Evolutionary conservation across 1,139 yeast genomes (phyloP), one percentile per base, ranked within the genome.

Genomic region (Zygosaccharomyces pseudobailii): DNA sequence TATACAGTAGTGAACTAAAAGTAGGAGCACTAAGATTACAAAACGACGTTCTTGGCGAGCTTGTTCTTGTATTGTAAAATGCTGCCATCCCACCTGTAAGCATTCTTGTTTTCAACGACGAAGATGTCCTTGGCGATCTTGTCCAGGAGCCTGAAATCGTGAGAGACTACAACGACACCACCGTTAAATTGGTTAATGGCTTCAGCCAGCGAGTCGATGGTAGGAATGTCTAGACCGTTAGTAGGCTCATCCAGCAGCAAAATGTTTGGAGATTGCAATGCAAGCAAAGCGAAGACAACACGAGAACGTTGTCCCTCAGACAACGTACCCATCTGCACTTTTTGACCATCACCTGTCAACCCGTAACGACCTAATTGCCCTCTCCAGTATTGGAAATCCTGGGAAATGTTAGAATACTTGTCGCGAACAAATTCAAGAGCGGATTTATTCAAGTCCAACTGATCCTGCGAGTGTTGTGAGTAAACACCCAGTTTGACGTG

Each of bases 291-390:
- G 66, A 92, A 94, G 52, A 92, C 98, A 57, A 92, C 98, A 74
- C 98, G 85, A 55, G 97, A 89, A 77, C 97, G 86, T 79, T 92
- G 97, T 70, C 99, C 99, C 76, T 92, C 98, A 19, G 97, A 89
- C 58, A 94, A 75, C 21, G 98, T 92, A 57, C 96, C 97, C 97
- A 92, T 94, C 70, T 87, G 90, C 44, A 97, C 88, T 52, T 97
- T 92, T 77, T 92, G 98, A 56, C 95, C 95, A 73, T 92, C 97
- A 74, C 98, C 98, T 56, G 97, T 90, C 66, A 94, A 81, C 74
- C 98, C 98, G 66, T 87, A 92, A 73, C 97, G 87, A 66, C 98
- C 98, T 63, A 94, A 79, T 74, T 92, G 97, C 62, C 85, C 87
- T 78, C 99, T 87, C 98, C 98, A 94, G 79, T 88, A 90, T 76